A percentile compares a stretch with the other conserved stretches of the same genome.
Evolutionary conservation across 2,329 filamentous ascomycete genomes (phyloP).

Genomic region (Ophiognomonia clavigignenti-juglandacearum): DNA sequence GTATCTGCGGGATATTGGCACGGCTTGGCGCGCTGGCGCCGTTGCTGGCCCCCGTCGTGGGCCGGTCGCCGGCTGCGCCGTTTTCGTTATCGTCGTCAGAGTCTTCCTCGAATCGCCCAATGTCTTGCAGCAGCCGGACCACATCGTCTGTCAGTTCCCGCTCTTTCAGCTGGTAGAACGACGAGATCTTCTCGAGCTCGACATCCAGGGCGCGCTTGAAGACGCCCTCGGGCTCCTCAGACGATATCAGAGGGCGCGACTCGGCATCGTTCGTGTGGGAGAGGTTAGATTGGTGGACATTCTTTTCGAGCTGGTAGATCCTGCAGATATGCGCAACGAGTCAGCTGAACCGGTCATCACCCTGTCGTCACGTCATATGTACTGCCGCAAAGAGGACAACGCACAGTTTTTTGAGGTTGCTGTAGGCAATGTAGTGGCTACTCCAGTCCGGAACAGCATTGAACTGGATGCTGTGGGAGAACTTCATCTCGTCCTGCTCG

Average conservation of each 20-base stretch:
- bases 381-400: conserved; percentile 29
- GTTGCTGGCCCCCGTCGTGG: conserved; percentile 21
- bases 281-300: conserved; percentile 57
- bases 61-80: conserved; percentile 13
- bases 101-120: conserved; percentile 59
- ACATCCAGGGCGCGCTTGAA: conserved; percentile 79
- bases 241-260: conserved; percentile 73
- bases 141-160: conserved; percentile 80
- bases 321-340: conserved; percentile 40
- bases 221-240: conserved; percentile 71
- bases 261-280: conserved; percentile 61
- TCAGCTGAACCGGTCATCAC: too few relatives aligned
- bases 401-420: conserved; percentile 96
- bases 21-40: conserved; percentile 21
- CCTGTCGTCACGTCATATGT: too few relatives aligned
- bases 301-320: conserved; percentile 93
- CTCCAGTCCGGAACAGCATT: conserved; percentile 99
- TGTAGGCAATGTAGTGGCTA: conserved; percentile 95
- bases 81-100: conserved; percentile 42
- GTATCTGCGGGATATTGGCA: conserved; percentile 18
- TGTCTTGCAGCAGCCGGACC: conserved; percentile 69
- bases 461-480: conserved; percentile 98
- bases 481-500: conserved; percentile 90
- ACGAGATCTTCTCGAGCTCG: conserved; percentile 89
- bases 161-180: conserved; percentile 88